A percentile compares a stretch with the other conserved stretches of the same genome.
Evolutionary conservation across 2,329 filamentous ascomycete species (phyloP).

Genomic region (Neurospora crassa): DNA sequence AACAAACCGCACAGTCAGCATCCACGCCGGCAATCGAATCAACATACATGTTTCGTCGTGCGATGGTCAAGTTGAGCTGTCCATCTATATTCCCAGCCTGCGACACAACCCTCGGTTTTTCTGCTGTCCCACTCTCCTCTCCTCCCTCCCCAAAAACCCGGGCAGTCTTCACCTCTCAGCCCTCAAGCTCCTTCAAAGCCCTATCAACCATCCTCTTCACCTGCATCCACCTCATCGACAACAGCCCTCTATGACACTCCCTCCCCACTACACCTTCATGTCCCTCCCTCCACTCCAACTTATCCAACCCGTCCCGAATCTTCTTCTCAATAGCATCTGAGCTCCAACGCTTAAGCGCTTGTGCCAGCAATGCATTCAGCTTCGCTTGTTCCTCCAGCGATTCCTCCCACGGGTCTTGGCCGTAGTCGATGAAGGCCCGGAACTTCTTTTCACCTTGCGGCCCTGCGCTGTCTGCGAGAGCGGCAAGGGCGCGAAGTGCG

Average conservation of each 20-base stretch:
- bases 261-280: slow-evolving; percentile 15
- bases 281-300: slow-evolving; percentile 11
- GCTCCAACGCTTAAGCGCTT: slow-evolving; percentile 29
- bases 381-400: slow-evolving; percentile 34
- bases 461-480: slow-evolving; percentile 8
- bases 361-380: slow-evolving; percentile 29
- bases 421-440: slow-evolving; percentile 35
- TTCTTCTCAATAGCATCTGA: slow-evolving; percentile 18
- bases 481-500: slow-evolving; percentile 32
- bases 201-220: slow-evolving; percentile 27
- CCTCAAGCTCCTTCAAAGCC: slow-evolving; percentile 25
- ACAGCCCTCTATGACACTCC: slow-evolving; percentile 27
- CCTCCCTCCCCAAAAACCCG: not conserved
- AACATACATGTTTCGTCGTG: too few species aligned
- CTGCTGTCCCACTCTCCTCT: not conserved
- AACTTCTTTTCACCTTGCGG: slow-evolving; percentile 24
- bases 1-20: too few species aligned
- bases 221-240: slow-evolving; percentile 33
- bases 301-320: slow-evolving; percentile 20
- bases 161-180: not conserved
- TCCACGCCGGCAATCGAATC: too few species aligned
- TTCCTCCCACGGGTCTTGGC: slow-evolving; percentile 33
- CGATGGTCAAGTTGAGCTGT: too few species aligned
- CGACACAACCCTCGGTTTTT: not conserved
- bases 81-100: not conserved